Base-by-base conservation (phyloP, 495 filamentous ascomycete species). In the Sporormia fimetaria region DNA sequence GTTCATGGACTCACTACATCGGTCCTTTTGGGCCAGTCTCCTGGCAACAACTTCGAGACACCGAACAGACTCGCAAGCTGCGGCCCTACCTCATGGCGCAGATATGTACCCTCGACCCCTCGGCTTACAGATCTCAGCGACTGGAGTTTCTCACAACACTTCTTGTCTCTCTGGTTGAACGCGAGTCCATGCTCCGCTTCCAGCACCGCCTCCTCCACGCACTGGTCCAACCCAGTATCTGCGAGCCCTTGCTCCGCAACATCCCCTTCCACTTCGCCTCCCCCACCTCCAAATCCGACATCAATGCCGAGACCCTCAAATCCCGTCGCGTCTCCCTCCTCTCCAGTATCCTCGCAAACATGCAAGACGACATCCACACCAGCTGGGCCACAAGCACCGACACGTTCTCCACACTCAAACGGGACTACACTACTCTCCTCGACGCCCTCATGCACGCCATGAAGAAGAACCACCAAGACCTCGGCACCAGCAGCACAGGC, bases 391-490 rank as follows among this genome's bases (percentile, higher is more conserved):
- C 67, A 33, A 60, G 17, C 7, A 23, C 67, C 31, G 37, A 58
- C 4, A 47, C 64, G 17, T 61, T 63, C 14, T 57, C 47, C 1
- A 56, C 53, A 11, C 57, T 66, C 9, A 71, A 66, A 39, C 59
- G 67, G 30, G 68, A 71, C 20, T 82, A 80, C 47, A 64, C 61
- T 5, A 63, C 70, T 25, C 49, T 78, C 10, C 60, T 83, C 10
- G 61, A 67, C 38, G 53, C 51, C 17, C 47, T 83, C 47, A 83
- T 82, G 78, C 60, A 57, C 8, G 63, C 74, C 1, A 83, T 83
- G 80, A 81, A 78, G 50, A 58, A 59, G 15, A 80, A 81, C 43
- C 82, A 81, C 41, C 66, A 72, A 40, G 75, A 81, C 49, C 60
- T 76, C 17, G 60, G 29, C n/a, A 43, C 58, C 16, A 44, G 54